phyloP scores from a whole-genome alignment of 148 eudicot genomes.

The Hydrangea macrophylla region DNA sequence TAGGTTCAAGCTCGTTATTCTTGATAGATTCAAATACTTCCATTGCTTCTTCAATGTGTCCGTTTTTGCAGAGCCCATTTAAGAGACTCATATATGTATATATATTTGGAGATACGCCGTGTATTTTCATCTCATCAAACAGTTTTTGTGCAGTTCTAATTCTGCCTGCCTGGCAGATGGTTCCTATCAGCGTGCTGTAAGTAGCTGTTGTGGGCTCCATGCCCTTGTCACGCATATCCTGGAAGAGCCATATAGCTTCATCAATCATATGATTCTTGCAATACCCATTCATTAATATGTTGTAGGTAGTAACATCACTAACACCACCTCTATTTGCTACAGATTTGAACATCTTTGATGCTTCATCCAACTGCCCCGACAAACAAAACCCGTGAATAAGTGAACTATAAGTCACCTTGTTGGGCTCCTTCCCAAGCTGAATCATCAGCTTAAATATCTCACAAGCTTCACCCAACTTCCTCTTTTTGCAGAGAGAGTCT shows the following conservation, averaged over 20 bases:
- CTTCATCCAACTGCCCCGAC: conserved; percentile 13
- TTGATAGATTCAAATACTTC: conserved; percentile 15
- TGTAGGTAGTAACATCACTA: conserved; percentile 13
- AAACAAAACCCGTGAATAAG: conserved; percentile 4
- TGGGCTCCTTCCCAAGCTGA: conserved; percentile 9
- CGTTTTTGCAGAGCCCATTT: conserved; percentile 37
- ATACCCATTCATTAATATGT: conserved; percentile 19
- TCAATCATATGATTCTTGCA: conserved; percentile 21
- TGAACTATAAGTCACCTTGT: conserved; percentile 4
- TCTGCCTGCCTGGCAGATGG: conserved; percentile 16
- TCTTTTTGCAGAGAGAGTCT: conserved; percentile 16
- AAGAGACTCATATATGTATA: conserved; percentile 23
- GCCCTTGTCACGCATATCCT: conserved; percentile 12
- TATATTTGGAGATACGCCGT: conserved; percentile 21
- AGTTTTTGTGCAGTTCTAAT: conserved; percentile 21
- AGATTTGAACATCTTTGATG: conserved; percentile 14
- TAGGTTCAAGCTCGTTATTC: conserved; percentile 12
- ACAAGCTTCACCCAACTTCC: conserved; percentile 11
- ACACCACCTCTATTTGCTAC: conserved; percentile 9
- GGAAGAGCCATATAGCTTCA: conserved; percentile 12
- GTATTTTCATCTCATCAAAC: conserved; percentile 17
- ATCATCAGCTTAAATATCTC: conserved; percentile 10
- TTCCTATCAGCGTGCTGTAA: conserved; percentile 18
- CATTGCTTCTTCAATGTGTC: conserved; percentile 29
- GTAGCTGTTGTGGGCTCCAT: conserved; percentile 17